Evolutionary conservation across 1,139 yeast species (phyloP).

Genomic region (Nakaseomyces sp.): DNA sequence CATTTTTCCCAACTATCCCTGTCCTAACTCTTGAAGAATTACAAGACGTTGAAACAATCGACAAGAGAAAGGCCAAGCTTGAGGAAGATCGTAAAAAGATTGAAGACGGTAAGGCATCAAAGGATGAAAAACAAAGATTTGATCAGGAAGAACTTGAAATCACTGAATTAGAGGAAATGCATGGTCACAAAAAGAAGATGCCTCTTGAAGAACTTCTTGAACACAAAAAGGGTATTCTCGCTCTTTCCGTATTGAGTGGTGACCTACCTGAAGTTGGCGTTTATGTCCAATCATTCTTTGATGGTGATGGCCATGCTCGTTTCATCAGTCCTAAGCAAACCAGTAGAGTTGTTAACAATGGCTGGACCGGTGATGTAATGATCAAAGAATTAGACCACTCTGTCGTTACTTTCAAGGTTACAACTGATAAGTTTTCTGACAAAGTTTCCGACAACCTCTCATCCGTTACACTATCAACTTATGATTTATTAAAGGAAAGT

Average conservation of each 20-base stretch:
- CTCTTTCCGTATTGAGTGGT: conserved; percentile 55
- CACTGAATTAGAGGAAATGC: conserved; percentile 35
- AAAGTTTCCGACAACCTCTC: conserved; percentile 53
- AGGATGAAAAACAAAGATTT: conserved; percentile 21
- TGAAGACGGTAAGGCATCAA: conserved; percentile 26
- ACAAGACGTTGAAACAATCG: conserved; percentile 44
- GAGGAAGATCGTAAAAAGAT: conserved; percentile 27
- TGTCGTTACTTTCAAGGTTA: conserved; percentile 50
- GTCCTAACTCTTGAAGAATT: conserved; percentile 69
- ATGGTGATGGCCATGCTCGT: conserved; percentile 58
- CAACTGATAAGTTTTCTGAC: conserved; percentile 44
- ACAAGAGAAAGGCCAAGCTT: conserved; percentile 31
- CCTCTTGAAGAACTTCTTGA: conserved; percentile 54
- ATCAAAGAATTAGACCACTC: conserved; percentile 76
- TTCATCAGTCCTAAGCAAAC: conserved; percentile 45
- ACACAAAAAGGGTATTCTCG: conserved; percentile 68
- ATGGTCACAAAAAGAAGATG: conserved; percentile 45
- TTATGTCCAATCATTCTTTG: conserved; percentile 67
- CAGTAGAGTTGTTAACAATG: conserved; percentile 38
- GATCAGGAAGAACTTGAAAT: conserved; percentile 31
- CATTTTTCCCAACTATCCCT: conserved; percentile 77
- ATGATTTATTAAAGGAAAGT: conserved; percentile 57
- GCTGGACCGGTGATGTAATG: conserved; percentile 61
- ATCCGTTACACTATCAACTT: conserved; percentile 58
- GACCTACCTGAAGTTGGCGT: conserved; percentile 44